Percentiles rank a stretch among this genome's conserved stretches.
These are phyloP conservation scores for Melampsora allii-populina DNA, from an alignment of 1,284 basidiomycete genomes.

Conservation along the genomic window DNA sequence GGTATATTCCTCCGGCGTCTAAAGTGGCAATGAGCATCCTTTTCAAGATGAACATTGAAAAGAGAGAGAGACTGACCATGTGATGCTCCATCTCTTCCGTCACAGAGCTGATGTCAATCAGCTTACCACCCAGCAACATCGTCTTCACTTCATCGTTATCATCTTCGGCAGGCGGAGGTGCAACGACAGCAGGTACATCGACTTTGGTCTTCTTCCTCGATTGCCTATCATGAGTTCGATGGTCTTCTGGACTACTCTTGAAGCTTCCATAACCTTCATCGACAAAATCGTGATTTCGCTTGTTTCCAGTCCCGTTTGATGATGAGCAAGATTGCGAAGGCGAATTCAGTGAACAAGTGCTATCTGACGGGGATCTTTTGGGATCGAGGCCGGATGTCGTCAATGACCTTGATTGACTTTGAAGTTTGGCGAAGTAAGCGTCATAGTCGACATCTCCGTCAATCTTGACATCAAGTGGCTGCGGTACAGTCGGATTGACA, in stretches of 20 bases:
- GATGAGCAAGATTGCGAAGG: constrained; percentile 4
- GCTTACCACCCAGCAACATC: constrained; percentile 30
- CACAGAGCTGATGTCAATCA: constrained; percentile 23
- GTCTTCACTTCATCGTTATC: constrained; percentile 4
- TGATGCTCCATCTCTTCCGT: constrained; percentile 20
- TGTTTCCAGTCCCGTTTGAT: not conserved
- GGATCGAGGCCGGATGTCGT: constrained; percentile 18
- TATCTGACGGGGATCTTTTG: constrained; percentile 26
- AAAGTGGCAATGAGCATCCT: not conserved
- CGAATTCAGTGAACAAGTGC: constrained; percentile 5
- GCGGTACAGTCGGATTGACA: constrained; percentile 24
- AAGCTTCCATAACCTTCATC: constrained; percentile 6
- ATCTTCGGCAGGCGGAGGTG: not conserved
- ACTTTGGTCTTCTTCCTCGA: constrained; percentile 13
- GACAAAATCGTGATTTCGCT: constrained; percentile 8
- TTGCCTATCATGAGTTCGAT: not conserved
- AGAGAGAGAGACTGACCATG: constrained; percentile 19
- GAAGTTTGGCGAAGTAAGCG: constrained; percentile 36
- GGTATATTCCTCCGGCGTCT: constrained; percentile 38
- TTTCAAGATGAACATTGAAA: not conserved
- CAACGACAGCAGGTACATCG: not conserved
- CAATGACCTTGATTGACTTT: constrained; percentile 7
- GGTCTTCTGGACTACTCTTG: not conserved
- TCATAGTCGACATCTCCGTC: constrained; percentile 35
- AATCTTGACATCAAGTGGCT: constrained; percentile 1